These are phyloP conservation scores for Phytophthora lateralis DNA, from an alignment of 352 stramenopile genomes.

Conservation along the genomic window DNA sequence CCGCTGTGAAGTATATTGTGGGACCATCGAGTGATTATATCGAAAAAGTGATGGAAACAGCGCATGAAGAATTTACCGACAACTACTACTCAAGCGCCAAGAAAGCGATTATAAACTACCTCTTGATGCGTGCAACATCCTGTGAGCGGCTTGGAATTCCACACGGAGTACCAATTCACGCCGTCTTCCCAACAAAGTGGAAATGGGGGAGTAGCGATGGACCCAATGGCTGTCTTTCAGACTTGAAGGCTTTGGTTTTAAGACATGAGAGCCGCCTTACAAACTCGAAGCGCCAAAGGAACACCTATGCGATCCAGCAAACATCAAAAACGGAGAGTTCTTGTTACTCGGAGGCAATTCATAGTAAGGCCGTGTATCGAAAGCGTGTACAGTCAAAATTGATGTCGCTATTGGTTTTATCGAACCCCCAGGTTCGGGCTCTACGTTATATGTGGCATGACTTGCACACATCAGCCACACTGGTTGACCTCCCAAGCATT, in stretches of 20 bases:
- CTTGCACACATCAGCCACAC: constrained; percentile 42
- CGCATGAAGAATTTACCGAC: constrained; percentile 51
- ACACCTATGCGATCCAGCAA: not conserved
- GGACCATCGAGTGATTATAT: constrained; percentile 41
- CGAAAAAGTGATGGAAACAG: constrained; percentile 41
- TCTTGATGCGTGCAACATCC: constrained; percentile 51
- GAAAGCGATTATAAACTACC: constrained; percentile 80
- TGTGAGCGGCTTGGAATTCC: constrained; percentile 55
- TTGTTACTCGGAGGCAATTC: not conserved
- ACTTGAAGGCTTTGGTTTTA: constrained; percentile 52
- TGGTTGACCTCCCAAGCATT: constrained; percentile 55
- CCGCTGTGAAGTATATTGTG: constrained; percentile 61
- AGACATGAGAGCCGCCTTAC: not conserved
- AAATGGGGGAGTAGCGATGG: constrained; percentile 67
- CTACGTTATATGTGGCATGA: constrained; percentile 75
- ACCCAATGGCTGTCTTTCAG: constrained; percentile 51
- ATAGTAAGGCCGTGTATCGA: constrained; percentile 34
- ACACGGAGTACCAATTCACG: constrained; percentile 50
- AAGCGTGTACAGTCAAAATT: constrained; percentile 54
- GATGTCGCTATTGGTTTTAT: constrained; percentile 47
- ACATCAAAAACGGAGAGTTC: not conserved
- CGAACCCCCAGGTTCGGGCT: constrained; percentile 50
- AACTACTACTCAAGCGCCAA: constrained; percentile 76
- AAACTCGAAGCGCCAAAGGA: constrained; percentile 4
- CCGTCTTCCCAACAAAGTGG: constrained; percentile 56